Evolutionary conservation across 345 rosid species (phyloP).

Genomic region (Conringia planisiliqua): DNA sequence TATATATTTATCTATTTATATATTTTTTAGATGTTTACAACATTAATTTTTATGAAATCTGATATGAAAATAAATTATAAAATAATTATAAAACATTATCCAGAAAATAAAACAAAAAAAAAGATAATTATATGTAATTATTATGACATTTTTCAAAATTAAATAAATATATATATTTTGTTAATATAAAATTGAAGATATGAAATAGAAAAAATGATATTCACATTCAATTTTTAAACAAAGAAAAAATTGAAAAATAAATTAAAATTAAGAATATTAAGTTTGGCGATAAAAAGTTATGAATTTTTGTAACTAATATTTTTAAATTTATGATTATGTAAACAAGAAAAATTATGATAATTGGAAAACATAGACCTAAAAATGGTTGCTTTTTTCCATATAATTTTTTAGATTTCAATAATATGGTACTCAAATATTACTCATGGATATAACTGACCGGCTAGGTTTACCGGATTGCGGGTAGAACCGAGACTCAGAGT

Average conservation of each 20-base stretch:
- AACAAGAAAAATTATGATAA: not conserved
- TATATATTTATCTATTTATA: not conserved
- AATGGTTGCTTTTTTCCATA: not conserved
- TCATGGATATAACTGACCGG: not conserved
- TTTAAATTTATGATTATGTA: not conserved
- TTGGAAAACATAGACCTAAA: not conserved
- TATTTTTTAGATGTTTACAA: not conserved
- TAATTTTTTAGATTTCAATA: not conserved
- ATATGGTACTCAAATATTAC: not conserved
- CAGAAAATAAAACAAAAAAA: not conserved
- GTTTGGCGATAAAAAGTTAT: too few species aligned
- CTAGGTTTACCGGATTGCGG: not conserved
- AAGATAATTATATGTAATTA: not conserved
- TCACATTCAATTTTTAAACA: too few species aligned
- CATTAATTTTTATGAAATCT: not conserved
- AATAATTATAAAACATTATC: not conserved
- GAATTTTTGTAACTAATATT: too few species aligned
- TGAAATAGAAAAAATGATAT: too few species aligned
- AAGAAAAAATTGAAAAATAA: too few species aligned
- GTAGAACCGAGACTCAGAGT: not conserved
- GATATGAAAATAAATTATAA: not conserved
- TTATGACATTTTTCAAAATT: not conserved
- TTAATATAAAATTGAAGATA: not conserved
- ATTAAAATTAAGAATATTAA: too few species aligned
- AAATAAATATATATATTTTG: not conserved